Evolutionary conservation across 352 stramenopile genomes (phyloP).

Genomic region (Halophytophthora polymorphica): DNA sequence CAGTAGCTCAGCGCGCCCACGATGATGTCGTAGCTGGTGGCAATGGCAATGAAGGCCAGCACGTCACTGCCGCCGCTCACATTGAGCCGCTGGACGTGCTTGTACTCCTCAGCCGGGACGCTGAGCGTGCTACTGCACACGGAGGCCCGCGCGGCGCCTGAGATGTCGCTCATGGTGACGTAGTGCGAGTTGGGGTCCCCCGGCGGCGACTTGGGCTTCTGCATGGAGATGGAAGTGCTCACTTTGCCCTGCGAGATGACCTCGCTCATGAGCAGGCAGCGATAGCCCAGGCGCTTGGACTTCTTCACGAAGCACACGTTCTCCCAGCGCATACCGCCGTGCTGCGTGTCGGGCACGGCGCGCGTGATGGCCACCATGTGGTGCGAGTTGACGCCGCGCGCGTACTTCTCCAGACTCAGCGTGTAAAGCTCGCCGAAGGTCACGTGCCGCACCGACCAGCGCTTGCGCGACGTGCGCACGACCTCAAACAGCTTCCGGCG

Average conservation of each 20-base stretch:
- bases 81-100: conserved; percentile 73
- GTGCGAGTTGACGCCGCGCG: conserved; percentile 57
- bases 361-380: conserved; percentile 79
- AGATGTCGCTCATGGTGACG: conserved; percentile 78
- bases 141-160: conserved; percentile 44
- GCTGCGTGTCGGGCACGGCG: conserved; percentile 44
- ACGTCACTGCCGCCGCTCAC: conserved; percentile 74
- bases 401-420: conserved; percentile 65
- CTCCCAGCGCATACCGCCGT: conserved; percentile 59
- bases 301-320: conserved; percentile 83
- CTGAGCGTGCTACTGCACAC: conserved; percentile 77
- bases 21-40: conserved; percentile 78
- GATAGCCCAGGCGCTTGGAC: conserved; percentile 60
- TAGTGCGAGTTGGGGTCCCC: conserved; percentile 65
- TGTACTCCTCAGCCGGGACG: conserved; percentile 59
- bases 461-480: conserved; percentile 61
- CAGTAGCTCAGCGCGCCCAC: conserved; percentile 65
- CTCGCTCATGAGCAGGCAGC: conserved; percentile 77
- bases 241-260: conserved; percentile 79
- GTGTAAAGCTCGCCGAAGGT: conserved; percentile 62
- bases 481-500: conserved; percentile 78
- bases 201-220: conserved; percentile 47
- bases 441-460: conserved; percentile 65
- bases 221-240: conserved; percentile 69
- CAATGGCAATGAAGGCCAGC: conserved; percentile 63